Conservation (phyloP, 495 filamentous ascomycete species). For the Penicillium bialowiezense region DNA sequence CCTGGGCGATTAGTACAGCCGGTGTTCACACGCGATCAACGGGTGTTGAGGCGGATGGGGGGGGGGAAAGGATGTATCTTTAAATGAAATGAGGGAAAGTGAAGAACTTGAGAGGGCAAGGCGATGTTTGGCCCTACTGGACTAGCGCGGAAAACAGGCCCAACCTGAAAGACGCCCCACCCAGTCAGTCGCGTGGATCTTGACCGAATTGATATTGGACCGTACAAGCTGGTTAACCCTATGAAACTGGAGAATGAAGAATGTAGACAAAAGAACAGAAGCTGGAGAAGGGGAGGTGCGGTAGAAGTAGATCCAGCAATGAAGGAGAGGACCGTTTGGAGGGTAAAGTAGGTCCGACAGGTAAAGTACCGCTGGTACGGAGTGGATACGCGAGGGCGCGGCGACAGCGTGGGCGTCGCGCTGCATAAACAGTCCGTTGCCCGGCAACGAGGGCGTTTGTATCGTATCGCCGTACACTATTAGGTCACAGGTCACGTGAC, state of each 20-base stretch:
- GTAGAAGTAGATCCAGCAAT: conserved; percentile 25
- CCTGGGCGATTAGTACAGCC: conserved; percentile 9
- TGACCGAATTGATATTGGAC: conserved; percentile 1
- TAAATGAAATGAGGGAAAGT: conserved; percentile 41
- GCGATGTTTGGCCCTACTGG: conserved; percentile 50
- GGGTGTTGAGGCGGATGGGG: conserved; percentile 10
- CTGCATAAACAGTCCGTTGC: conserved; percentile 20
- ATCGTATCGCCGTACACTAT: background rate
- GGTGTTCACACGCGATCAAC: conserved; percentile 9
- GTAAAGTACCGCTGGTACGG: conserved; percentile 17
- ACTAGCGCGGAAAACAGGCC: conserved; percentile 44
- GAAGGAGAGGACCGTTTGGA: conserved; percentile 15
- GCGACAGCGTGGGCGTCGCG: conserved; percentile 19
- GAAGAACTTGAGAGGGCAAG: conserved; percentile 43
- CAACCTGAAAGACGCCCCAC: conserved; percentile 42
- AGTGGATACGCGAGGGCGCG: conserved; percentile 23
- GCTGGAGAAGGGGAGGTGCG: conserved; percentile 10
- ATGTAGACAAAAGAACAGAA: conserved; percentile 5
- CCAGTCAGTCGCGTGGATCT: conserved; percentile 33
- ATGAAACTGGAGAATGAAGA: background rate
- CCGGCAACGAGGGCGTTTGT: conserved; percentile 11
- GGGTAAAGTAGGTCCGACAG: background rate
- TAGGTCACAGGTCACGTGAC: background rate
- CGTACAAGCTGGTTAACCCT: background rate
- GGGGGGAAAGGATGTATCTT: conserved; percentile 29